Percentiles rank a stretch among this genome's conserved stretches.
These are phyloP conservation scores for Leccinellum luteum DNA, from an alignment of 768 basidiomycete species.

Conservation along the genomic window DNA sequence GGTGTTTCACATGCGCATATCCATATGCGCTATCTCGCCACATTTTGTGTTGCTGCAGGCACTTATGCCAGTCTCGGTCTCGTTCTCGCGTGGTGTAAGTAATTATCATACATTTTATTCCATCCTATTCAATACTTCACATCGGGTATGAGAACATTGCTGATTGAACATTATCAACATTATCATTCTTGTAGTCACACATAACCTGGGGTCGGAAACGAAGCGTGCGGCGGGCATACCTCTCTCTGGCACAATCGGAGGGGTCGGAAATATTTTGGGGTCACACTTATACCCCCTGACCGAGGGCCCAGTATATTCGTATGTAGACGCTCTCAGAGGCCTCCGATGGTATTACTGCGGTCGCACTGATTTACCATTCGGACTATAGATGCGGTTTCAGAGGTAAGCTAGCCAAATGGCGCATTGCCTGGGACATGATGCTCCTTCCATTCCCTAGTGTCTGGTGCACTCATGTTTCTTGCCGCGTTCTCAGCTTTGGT, in stretches of 20 bases:
- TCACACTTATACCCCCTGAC: constrained; percentile 42
- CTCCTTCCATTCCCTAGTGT: background rate
- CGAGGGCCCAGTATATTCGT: constrained; percentile 41
- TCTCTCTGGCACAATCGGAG: constrained; percentile 41
- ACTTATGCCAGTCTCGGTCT: constrained; percentile 46
- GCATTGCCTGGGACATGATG: background rate
- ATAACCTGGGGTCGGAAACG: constrained; percentile 45
- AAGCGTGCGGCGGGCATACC: constrained; percentile 43
- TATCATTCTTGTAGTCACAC: constrained; percentile 29
- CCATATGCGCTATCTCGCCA: constrained; percentile 44
- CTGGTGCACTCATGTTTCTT: constrained; percentile 24
- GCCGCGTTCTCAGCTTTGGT: constrained; percentile 17
- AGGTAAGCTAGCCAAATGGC: constrained; percentile 1
- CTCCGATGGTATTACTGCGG: background rate
- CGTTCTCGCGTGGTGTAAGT: constrained; percentile 48
- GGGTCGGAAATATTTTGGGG: constrained; percentile 38
- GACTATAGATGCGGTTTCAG: constrained; percentile 17
- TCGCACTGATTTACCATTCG: background rate
- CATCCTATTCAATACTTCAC: background rate
- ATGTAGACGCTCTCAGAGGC: background rate
- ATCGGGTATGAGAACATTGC: background rate
- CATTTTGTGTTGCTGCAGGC: constrained; percentile 44
- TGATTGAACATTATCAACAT: background rate
- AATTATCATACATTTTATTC: background rate
- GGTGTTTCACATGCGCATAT: constrained; percentile 25